A percentile compares a stretch with the other conserved stretches of the same genome.
Conservation (phyloP, 2,329 filamentous ascomycete genomes). For the Graphilbum fragrans region DNA sequence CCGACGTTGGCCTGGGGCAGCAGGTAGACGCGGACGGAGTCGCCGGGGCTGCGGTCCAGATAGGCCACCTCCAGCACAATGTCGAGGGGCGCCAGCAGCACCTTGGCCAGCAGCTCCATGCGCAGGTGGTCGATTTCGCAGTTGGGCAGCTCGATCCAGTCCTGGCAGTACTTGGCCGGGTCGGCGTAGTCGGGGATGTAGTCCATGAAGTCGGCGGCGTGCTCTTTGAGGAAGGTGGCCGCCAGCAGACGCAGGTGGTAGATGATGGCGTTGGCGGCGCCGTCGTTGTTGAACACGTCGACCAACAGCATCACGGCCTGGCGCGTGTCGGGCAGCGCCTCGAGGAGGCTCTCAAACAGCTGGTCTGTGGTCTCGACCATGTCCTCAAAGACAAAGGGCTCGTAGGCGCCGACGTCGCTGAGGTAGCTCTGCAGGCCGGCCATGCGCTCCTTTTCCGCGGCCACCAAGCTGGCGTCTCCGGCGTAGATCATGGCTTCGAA, state of each 20-base stretch:
- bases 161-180: constrained; percentile 56
- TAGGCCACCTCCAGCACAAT: constrained; percentile 83
- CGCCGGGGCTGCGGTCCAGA: constrained; percentile 72
- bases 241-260: constrained; percentile 78
- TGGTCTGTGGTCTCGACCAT: constrained; percentile 66
- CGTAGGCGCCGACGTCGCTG: constrained; percentile 57
- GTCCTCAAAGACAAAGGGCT: constrained; percentile 63
- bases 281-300: constrained; percentile 61
- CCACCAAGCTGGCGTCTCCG: constrained; percentile 51
- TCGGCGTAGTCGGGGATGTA: constrained; percentile 52
- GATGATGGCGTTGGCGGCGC: constrained; percentile 61
- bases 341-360: constrained; percentile 52
- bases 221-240: constrained; percentile 70
- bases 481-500: constrained; percentile 71
- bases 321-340: constrained; percentile 46
- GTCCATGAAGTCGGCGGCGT: constrained; percentile 54
- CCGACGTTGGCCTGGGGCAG: constrained; percentile 43
- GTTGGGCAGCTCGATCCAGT: constrained; percentile 59
- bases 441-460: constrained; percentile 61
- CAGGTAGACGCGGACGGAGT: constrained; percentile 59
- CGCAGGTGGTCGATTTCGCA: constrained; percentile 89
- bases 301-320: constrained; percentile 42
- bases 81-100: constrained; percentile 66
- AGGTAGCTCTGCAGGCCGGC: constrained; percentile 60
- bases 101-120: constrained; percentile 62